Evolutionary conservation across 2,329 filamentous ascomycete genomes (phyloP), one percentile per base, ranked within the genome.

Genomic region (Claviceps sp.): DNA sequence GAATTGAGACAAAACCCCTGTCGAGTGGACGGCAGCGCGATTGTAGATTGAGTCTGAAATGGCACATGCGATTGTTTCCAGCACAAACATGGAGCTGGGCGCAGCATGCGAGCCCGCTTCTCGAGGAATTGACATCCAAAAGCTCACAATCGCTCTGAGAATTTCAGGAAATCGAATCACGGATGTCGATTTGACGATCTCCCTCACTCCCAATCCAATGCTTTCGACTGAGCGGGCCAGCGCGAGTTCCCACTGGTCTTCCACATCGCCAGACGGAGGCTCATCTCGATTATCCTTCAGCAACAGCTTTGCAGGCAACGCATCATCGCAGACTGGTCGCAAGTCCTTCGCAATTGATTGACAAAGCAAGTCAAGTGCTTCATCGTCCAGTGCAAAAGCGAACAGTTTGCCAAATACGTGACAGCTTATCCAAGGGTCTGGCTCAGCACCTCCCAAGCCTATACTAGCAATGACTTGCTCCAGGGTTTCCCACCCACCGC

Each of bases 331-430:
- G 10, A 68, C 67, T 7, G 64, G 59, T 1, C 67, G 63, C 24
- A 69, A 57, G 13, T 62, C 60, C 54, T 66, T 64, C 38, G 69
- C 70, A 44, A 74, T 68, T 13, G 73, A 71, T 55, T 77, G 73
- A 63, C 87, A 93, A 48, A 93, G 73, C 52, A 78, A 72, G 50
- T 85, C 80, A 54, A 91, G 73, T 45, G 82, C 78, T 62, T 89
- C 82, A 64, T 95, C 85, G 52, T 89, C 85, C 49, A 95, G 69
- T 1, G 85, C 83, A 68, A 94, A 91, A 5, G 87, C 80, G 48
- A 95, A 74, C 8, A 96, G 77, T 59, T 85, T 84, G 30, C 89
- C 89, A 67, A 94, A 94, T 4, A 94, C 75, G 65, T 90, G 85
- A 59, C 77, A 80, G 59, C 76, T 79, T 51, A 78, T 76, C 80